phyloP scores from a whole-genome alignment of 345 rosid genomes.

The Citrus medica region DNA sequence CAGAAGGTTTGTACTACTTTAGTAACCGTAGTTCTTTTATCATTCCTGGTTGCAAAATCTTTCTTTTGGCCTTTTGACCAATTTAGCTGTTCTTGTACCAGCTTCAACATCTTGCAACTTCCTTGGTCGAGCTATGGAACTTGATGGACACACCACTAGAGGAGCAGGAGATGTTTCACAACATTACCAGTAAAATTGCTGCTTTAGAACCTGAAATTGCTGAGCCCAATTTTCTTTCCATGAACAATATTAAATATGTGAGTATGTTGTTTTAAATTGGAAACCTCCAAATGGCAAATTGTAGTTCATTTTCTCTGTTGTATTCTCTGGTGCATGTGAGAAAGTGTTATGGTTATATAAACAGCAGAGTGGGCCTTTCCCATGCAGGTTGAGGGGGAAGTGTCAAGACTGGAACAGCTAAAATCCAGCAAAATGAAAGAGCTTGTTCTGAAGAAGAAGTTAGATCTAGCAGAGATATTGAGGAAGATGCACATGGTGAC shows the following conservation, averaged over 20 bases:
- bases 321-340: neutral
- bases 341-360: neutral
- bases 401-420: constrained; percentile 49
- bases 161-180: constrained; percentile 55
- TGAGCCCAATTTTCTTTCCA: constrained; percentile 53
- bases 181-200: constrained; percentile 46
- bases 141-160: constrained; percentile 60
- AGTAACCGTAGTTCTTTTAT: neutral
- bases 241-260: constrained; percentile 48
- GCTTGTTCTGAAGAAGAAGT: constrained; percentile 57
- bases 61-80: constrained; percentile 13
- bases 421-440: constrained; percentile 68
- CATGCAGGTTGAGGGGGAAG: constrained; percentile 65
- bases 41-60: neutral
- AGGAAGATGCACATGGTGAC: constrained; percentile 59
- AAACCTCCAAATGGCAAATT: neutral
- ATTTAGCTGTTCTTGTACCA: constrained; percentile 11
- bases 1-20: constrained; percentile 46
- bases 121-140: constrained; percentile 67
- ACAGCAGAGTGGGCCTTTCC: neutral
- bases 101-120: constrained; percentile 61
- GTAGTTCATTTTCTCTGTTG: neutral
- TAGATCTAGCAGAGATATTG: constrained; percentile 69
- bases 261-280: constrained; percentile 19
- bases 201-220: constrained; percentile 53